Evolutionary conservation across 2,329 filamentous ascomycete genomes (phyloP), one percentile per base, ranked within the genome.

Genomic region (Sclerotinia trifoliorum): DNA sequence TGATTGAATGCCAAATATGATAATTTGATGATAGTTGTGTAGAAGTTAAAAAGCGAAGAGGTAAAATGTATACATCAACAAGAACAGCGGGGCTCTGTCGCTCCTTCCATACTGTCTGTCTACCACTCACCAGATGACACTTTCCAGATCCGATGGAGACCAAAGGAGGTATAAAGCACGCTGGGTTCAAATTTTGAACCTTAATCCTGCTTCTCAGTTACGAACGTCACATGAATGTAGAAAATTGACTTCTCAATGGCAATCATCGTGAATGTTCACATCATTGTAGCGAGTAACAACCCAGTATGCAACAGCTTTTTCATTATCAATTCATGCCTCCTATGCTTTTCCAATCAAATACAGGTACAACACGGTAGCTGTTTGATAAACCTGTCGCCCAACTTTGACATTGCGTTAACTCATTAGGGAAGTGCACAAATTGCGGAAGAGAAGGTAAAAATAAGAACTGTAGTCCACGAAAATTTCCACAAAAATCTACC

Each of bases 1-100:
- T 72, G n/a, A 48, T 72, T 52, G 70, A 49, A 77, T 68, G 61
- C 52, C 49, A 51, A 55, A 66, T 44, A 62, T 60, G 32, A 51
- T 60, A 44, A 55, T n/a, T 62, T 71, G 56, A 46, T 52, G 58
- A 39, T 66, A 42, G n/a, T 65, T 63, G 58, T 26, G 44, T 55
- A 17, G 66, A 13, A 58, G 19, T 46, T 44, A 56, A 60, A 51
- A 51, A 39, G 26, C 48, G 39, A 46, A 35, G 21, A 26, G 19
- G 44, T 29, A 13, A 21, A 54, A 26, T 44, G 35, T 21, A 29
- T 29, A 35, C 39, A 35, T 54, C 32, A 32, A 46, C 39, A 63
- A 11, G 19, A 42, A 44, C 48, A 57, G 11, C 17, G 17, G 17
- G 5, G 19, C 19, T 55, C 17, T 42, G 62, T 21, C 39, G 58